Evolutionary conservation across 2,329 filamentous ascomycete species (phyloP).

Genomic region (Ceratocystis papillata): DNA sequence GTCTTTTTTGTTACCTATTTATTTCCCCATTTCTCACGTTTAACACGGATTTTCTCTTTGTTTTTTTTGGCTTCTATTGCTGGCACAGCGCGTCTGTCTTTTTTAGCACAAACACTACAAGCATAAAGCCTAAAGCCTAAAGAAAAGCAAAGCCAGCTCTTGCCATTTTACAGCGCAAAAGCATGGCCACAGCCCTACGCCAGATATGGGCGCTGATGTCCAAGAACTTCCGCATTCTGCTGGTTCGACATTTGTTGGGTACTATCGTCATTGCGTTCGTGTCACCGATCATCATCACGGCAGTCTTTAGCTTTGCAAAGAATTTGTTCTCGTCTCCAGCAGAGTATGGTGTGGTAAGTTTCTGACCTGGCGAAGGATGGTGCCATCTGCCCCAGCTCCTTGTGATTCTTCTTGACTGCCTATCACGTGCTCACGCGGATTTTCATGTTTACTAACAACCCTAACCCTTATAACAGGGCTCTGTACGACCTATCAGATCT

Average conservation of each 20-base stretch:
- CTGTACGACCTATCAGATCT: slow-evolving; percentile 48
- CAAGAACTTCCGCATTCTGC: slow-evolving; percentile 52
- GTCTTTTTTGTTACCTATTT: neutral
- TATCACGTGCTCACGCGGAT: neutral
- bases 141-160: no score
- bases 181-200: slow-evolving; percentile 25
- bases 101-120: slow-evolving; percentile 24
- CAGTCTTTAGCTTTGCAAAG: slow-evolving; percentile 59
- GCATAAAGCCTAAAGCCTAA: no score
- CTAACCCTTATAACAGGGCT: slow-evolving; percentile 33
- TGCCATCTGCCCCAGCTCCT: no score
- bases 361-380: neutral
- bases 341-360: slow-evolving; percentile 51
- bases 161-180: neutral
- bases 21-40: neutral
- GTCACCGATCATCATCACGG: slow-evolving; percentile 47
- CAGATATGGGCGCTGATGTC: slow-evolving; percentile 51
- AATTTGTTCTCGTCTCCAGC: slow-evolving; percentile 75
- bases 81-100: neutral
- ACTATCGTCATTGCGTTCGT: slow-evolving; percentile 48
- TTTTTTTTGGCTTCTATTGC: neutral
- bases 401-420: no score
- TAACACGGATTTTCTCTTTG: neutral
- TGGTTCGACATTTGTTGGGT: slow-evolving; percentile 43
- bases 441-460: neutral